These are phyloP conservation scores for Naganishia albida DNA, from an alignment of 1,284 basidiomycete genomes.

Conservation along the genomic window DNA sequence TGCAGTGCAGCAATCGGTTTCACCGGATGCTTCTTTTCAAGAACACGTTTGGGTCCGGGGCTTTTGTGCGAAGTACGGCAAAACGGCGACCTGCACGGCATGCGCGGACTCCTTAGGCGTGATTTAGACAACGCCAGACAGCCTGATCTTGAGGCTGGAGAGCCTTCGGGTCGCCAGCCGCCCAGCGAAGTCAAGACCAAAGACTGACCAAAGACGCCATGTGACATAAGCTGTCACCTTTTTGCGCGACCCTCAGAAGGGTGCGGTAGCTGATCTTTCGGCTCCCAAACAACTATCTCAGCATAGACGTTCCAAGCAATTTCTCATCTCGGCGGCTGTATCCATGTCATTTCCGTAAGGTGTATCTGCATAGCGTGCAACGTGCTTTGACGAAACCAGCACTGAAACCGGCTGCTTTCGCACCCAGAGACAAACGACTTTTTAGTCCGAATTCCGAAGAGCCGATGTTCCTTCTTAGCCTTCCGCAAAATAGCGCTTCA, in stretches of 20 bases:
- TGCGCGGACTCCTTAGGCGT: too few species aligned
- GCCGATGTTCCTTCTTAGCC: constrained; percentile 11
- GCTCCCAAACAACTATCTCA: not conserved
- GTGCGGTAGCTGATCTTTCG: too few species aligned
- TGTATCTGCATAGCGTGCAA: not conserved
- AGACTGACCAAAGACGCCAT: too few species aligned
- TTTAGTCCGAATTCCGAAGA: constrained; percentile 11
- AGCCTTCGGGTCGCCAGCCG: too few species aligned
- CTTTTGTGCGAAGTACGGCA: not conserved
- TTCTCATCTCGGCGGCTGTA: not conserved
- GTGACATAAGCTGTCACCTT: too few species aligned
- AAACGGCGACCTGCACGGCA: too few species aligned
- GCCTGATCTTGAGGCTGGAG: too few species aligned
- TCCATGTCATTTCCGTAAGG: not conserved
- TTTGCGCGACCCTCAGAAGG: too few species aligned
- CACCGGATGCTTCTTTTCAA: constrained; percentile 20
- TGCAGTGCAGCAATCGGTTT: constrained; percentile 6
- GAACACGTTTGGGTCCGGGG: constrained; percentile 13
- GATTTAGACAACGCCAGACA: too few species aligned
- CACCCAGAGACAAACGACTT: not conserved
- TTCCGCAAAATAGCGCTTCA: not conserved
- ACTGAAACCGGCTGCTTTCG: not conserved
- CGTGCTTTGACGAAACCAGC: not conserved
- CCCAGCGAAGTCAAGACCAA: too few species aligned
- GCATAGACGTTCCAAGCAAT: not conserved